A percentile compares a stretch with the other conserved stretches of the same genome.
These are phyloP conservation scores for Apophysomyces trapeziformis DNA, from an alignment of 371 early-diverging fungal genomes.

Conservation along the genomic window DNA sequence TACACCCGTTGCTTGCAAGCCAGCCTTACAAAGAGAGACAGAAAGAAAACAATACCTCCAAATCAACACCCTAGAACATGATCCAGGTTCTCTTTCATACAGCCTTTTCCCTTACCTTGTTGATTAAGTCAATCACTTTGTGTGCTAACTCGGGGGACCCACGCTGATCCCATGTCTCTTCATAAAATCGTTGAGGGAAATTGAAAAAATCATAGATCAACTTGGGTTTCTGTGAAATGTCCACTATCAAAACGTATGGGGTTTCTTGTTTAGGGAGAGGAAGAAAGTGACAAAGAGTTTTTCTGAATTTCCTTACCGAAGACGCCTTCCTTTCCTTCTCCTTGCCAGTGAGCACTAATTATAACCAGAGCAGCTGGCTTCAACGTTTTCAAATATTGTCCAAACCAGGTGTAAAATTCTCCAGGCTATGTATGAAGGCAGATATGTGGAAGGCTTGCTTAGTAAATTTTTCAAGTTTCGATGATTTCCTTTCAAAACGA, in stretches of 20 bases:
- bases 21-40: constrained; percentile 22
- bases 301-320: constrained; percentile 2
- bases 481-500: no score
- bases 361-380: constrained; percentile 37
- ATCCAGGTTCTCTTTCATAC: not conserved
- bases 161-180: constrained; percentile 43
- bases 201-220: constrained; percentile 55
- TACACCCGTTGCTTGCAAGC: constrained; percentile 42
- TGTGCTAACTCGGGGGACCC: constrained; percentile 41
- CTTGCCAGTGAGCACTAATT: constrained; percentile 44
- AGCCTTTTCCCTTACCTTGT: constrained; percentile 4
- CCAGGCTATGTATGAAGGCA: constrained; percentile 36
- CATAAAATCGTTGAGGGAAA: constrained; percentile 47
- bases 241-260: constrained; percentile 5
- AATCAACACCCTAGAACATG: not conserved
- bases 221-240: constrained; percentile 23
- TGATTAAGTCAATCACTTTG: constrained; percentile 39
- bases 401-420: constrained; percentile 52
- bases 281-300: no score
- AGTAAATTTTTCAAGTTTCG: not conserved
- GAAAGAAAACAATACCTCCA: no score
- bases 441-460: not conserved
- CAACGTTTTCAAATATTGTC: constrained; percentile 44
- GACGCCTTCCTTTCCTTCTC: constrained; percentile 14
- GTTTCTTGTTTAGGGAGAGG: not conserved